A percentile compares a stretch with the other conserved stretches of the same genome.
phyloP scores from a whole-genome alignment of 139 green algal species.

The Nannochloris sp. region DNA sequence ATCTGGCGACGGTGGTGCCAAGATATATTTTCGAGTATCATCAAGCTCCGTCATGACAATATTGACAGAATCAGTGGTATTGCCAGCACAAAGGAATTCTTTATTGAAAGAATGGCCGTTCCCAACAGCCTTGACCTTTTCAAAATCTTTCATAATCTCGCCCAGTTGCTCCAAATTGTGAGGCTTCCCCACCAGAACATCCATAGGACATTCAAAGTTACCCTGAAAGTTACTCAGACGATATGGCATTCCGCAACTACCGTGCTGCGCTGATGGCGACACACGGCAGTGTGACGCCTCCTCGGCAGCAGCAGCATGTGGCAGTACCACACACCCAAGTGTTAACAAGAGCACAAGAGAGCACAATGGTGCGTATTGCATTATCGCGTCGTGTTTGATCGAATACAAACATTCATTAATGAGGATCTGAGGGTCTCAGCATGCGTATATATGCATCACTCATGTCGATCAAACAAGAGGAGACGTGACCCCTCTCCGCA shows the following conservation, averaged over 20 bases:
- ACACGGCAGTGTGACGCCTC: slow-evolving; percentile 19
- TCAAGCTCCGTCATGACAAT: slow-evolving; percentile 48
- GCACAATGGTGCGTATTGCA: too few relatives aligned
- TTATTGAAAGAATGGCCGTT: slow-evolving; percentile 55
- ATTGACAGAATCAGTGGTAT: slow-evolving; percentile 38
- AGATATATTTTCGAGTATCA: slow-evolving; percentile 14
- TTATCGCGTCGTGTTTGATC: too few relatives aligned
- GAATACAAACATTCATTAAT: too few relatives aligned
- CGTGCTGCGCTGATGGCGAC: slow-evolving; percentile 8
- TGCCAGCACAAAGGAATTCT: slow-evolving; percentile 28
- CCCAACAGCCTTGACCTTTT: slow-evolving; percentile 43
- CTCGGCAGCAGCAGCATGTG: too few relatives aligned
- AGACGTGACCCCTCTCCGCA: too few relatives aligned
- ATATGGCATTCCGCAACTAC: slow-evolving; percentile 33
- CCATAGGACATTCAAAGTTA: slow-evolving; percentile 35
- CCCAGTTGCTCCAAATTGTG: slow-evolving; percentile 31
- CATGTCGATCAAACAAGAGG: too few relatives aligned
- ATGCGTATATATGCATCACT: too few relatives aligned
- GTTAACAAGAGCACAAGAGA: too few relatives aligned
- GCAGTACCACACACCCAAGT: too few relatives aligned
- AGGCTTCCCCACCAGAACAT: slow-evolving; percentile 43
- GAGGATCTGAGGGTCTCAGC: too few relatives aligned
- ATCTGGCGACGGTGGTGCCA: slow-evolving; percentile 9
- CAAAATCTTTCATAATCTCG: slow-evolving; percentile 22
- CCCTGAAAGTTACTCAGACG: slow-evolving; percentile 55